A percentile compares a stretch with the other conserved stretches of the same genome.
Evolutionary conservation across 306 rosid genomes (phyloP).

Genomic region (Pachyrhizus erosus): DNA sequence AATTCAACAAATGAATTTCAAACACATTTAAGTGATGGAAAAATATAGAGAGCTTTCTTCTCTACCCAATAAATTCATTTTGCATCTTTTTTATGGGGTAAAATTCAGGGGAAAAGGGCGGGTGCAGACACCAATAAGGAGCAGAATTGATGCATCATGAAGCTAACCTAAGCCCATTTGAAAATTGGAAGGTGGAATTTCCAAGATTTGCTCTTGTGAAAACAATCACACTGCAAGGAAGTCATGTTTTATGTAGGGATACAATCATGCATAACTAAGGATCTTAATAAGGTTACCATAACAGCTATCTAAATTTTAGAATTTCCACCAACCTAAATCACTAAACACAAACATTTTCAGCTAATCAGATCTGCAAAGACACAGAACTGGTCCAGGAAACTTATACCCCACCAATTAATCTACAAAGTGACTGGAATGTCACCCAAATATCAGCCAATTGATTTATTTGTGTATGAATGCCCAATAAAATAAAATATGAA

Average conservation of each 20-base stretch:
- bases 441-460: background rate
- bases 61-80: background rate
- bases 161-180: background rate
- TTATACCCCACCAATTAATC: background rate
- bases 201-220: background rate
- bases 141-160: background rate
- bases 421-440: background rate
- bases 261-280: background rate
- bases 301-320: background rate
- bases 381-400: background rate
- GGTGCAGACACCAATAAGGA: background rate
- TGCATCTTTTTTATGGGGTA: background rate
- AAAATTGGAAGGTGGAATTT: background rate
- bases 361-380: background rate
- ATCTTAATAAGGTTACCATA: background rate
- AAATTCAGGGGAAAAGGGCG: background rate
- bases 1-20: background rate
- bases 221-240: background rate
- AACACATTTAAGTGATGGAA: background rate
- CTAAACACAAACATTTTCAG: background rate
- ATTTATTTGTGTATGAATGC: background rate
- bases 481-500: background rate
- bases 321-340: background rate
- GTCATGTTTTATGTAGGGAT: constrained; percentile 4
- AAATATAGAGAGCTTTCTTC: background rate